Evolutionary conservation across 176 grass and related monocot species (phyloP).

Genomic region (Carex pumila): DNA sequence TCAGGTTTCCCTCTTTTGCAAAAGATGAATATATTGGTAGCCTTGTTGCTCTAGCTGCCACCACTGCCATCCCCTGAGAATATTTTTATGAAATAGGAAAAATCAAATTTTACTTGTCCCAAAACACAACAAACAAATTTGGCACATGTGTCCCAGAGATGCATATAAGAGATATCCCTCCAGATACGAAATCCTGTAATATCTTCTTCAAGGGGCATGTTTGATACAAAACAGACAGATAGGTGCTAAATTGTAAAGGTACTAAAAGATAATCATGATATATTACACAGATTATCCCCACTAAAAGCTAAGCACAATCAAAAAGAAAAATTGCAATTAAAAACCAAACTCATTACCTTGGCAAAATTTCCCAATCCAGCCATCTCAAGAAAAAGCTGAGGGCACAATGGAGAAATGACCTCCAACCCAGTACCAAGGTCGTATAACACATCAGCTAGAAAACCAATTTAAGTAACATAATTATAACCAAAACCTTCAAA

Average conservation of each 20-base stretch:
- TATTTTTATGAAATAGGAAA: background rate
- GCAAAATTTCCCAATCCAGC: constrained; percentile 91
- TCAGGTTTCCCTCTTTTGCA: constrained; percentile 96
- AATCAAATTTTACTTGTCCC: background rate
- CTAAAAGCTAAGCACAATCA: background rate
- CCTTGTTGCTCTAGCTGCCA: constrained; percentile 85
- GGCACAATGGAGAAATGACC: constrained; percentile 86
- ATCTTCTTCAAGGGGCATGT: background rate
- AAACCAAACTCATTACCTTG: constrained; percentile 38
- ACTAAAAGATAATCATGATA: background rate
- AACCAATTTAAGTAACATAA: constrained; percentile 8
- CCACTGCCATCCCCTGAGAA: constrained; percentile 81
- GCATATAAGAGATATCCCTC: background rate
- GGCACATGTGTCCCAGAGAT: background rate
- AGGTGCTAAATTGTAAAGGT: background rate
- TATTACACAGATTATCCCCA: background rate
- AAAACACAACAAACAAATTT: background rate
- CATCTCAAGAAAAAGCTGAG: constrained; percentile 96
- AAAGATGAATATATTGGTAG: constrained; percentile 95
- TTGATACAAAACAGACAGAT: background rate
- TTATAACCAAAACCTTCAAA: background rate
- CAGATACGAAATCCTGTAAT: background rate
- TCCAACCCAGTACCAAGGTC: constrained; percentile 88
- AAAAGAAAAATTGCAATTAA: background rate
- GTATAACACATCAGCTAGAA: constrained; percentile 90